Base-by-base conservation (phyloP, 768 basidiomycete genomes). In the Hortiboletus campestris region DNA sequence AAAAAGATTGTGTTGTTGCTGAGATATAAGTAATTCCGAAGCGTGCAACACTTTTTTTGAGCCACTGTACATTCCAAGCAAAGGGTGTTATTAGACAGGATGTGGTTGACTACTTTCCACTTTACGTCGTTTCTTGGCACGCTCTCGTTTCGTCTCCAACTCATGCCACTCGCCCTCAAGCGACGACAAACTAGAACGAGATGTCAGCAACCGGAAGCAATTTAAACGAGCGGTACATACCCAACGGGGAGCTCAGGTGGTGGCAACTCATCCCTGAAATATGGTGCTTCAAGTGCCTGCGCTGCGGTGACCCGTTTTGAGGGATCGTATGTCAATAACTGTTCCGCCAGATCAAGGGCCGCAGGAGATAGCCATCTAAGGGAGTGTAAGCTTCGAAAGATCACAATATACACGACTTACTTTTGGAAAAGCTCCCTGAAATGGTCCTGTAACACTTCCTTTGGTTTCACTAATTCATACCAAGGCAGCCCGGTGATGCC, bases 111-210 rank as follows among this genome's bases (percentile, higher is more conserved):
- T 75, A 70, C 63, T 72, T 72, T 85, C 88, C 59, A 78, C 78
- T 78, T 82, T 88, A 75, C 82, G 81, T 69, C 84, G 79, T 72
- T 89, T 88, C 75, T 85, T 90, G 55, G 88, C 87, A 39, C 92
- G 82, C 75, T 98, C 94, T 53, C 86, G 81, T 72, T 98, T 99
- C 13, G 92, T 91, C 71, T 98, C 95, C 59, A 95, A 79, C 71
- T 99, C 97, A 72, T 99, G 97, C 91, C 95, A 98, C 70, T 98
- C 97, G 43, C 97, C 96, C 68, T 92, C 85, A 40, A 97, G 73
- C 13, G 81, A 81, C 13, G 88, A 81, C 55, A 98, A 74, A 49
- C 94, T 95, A 59, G 19, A 43, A 20, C 19, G 35, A 32, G 40
- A 13, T 44, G 40, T 59, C 40, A 65, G 44, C n/a, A 45, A 25